Percentiles rank a stretch among this genome's conserved stretches.
These are phyloP conservation scores for Phyllostachys edulis DNA, from an alignment of 176 grass and related monocot genomes.

Conservation along the genomic window DNA sequence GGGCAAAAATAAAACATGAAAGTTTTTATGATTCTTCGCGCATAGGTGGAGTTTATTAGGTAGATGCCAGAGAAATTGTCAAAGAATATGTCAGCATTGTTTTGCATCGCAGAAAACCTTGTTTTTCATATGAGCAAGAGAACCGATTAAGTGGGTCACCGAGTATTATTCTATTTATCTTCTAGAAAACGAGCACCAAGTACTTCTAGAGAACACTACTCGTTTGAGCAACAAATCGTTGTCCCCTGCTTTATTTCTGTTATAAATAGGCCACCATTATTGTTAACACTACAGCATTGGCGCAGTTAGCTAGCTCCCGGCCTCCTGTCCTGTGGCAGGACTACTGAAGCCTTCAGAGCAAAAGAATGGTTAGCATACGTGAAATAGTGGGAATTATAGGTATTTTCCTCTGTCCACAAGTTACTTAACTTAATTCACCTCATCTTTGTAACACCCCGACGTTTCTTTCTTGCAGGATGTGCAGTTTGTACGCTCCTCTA, in stretches of 20 bases:
- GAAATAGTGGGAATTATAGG: conserved; percentile 57
- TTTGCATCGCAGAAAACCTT: neutral
- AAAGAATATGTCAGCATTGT: neutral
- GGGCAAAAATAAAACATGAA: conserved; percentile 13
- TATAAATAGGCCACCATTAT: conserved; percentile 29
- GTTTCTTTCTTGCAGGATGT: conserved; percentile 50
- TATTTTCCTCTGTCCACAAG: conserved; percentile 27
- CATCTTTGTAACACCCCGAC: neutral
- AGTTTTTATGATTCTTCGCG: neutral
- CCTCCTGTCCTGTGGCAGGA: neutral
- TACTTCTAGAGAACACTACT: neutral
- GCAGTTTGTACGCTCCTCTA: conserved; percentile 62
- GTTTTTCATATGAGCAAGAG: neutral
- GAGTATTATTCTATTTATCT: neutral
- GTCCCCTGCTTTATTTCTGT: neutral
- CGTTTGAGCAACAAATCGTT: neutral
- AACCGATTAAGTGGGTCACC: neutral
- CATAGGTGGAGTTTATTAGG: neutral
- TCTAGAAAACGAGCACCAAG: neutral
- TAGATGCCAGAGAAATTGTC: neutral
- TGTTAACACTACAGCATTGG: conserved; percentile 1
- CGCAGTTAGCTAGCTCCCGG: neutral
- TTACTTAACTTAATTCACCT: neutral
- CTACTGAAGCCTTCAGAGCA: neutral
- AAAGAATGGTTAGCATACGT: conserved; percentile 33